phyloP scores from a whole-genome alignment of 2,329 filamentous ascomycete species.

The Colletotrichum noveboracense region DNA sequence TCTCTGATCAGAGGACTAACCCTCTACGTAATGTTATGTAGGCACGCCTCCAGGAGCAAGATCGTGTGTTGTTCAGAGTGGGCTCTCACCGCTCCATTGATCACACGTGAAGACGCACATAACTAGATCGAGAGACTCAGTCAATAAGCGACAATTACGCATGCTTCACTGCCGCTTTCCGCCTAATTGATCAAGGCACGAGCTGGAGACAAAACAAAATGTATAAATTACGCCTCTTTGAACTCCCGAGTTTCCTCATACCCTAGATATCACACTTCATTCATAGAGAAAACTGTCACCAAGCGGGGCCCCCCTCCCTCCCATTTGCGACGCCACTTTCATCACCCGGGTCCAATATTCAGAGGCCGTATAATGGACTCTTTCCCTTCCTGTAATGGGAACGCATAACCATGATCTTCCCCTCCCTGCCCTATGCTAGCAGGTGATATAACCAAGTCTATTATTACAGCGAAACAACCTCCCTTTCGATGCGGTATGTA shows the following conservation, averaged over 20 bases:
- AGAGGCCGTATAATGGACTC: neutral
- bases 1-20: neutral
- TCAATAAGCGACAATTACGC: neutral
- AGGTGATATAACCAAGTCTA: conserved; percentile 33
- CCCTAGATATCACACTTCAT: conserved; percentile 20
- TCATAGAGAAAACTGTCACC: conserved; percentile 1
- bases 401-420: neutral
- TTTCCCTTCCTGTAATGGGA: neutral
- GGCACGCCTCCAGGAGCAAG: neutral
- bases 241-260: conserved; percentile 22
- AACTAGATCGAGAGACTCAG: neutral
- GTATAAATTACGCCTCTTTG: conserved; percentile 21
- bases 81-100: neutral
- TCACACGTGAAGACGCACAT: neutral
- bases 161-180: neutral
- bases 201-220: conserved; percentile 5
- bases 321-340: neutral
- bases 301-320: neutral
- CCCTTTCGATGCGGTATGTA: conserved; percentile 14
- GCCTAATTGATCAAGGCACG: neutral
- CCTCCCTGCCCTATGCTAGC: conserved; percentile 11
- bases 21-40: neutral
- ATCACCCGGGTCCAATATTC: conserved; percentile 5
- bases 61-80: neutral
- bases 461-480: conserved; percentile 31